Base-by-base conservation (phyloP, 1,284 basidiomycete species). In the Vanrija sp. region DNA sequence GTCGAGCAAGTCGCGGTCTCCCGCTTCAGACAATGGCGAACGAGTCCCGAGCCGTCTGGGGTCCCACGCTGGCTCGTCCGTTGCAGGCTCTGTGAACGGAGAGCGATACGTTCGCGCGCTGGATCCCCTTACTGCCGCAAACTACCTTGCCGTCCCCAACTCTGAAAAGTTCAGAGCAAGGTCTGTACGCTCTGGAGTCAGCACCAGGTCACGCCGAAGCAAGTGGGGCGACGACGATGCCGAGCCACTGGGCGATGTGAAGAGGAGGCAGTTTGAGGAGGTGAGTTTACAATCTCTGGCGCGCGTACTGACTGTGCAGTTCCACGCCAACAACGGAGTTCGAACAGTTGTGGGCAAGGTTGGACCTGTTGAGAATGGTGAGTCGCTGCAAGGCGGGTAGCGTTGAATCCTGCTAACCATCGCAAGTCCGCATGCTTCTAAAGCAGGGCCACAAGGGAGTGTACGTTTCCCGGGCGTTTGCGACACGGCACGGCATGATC, bases 401-500 rank as follows among this genome's bases (percentile, higher is more conserved):
- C 31, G 10, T 12, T 14, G 45, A 22, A 4, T 10, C 12, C 22
- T 31, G 18, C 41, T 51, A 51, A 43, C 68, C n/a, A 49, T 37
- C 23, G 15, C 41, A 59, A 90, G 89, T 93, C 0, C 85, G 89
- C 14, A 96, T 97, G 92, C 80, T 93, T 31, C 81, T 98, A 65
- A 95, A 93, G 78, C 82, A 84, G n/a, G 94, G 95, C 6, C 89
- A 98, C 76, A 81, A 90, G 23, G 86, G 95, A 67, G 93, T 98
- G 51, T 98, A 98, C 76, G 87, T 98, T 57, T 95, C 92, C 19
- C 84, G 95, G 56, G 86, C 87, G 69, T 98, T 98, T 71, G 96
- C 95, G 0, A 79, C 87, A 59, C 83, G 85, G 64, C 85, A 97
- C 72, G 87, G 87, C 1, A 93, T 98, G 69, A 89, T 98, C 59